Base-by-base conservation (phyloP, 768 basidiomycete genomes). In the Boletus vermiculosoides region DNA sequence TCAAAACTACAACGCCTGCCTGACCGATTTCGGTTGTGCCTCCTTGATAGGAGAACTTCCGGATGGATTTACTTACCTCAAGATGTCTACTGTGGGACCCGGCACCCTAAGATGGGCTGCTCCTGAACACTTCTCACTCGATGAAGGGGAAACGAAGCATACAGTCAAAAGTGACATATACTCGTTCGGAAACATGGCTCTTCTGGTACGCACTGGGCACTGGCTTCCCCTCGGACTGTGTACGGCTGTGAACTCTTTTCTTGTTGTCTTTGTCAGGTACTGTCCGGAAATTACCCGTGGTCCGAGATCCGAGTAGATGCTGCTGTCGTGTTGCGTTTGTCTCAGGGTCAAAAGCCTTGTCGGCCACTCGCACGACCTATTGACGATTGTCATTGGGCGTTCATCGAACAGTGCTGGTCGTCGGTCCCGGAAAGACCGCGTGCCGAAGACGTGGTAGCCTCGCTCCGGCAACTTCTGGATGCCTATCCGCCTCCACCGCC, bases 91-190 rank as follows among this genome's bases (percentile, higher is more conserved):
- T n/a, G 5, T 34, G 23, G 37, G 58, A 23, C 55, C 45, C 0
- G 58, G 58, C 8, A 58, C 58, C 10, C 16, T 59, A 16, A 39
- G 58, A 34, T 58, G 56, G 58, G 49, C 49, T 23, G 58, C 58
- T 18, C 58, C 50, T 0, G 56, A 59, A 37, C 45, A 52, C 28
- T 51, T 59, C 41, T 59, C 54, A 10, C 4, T 48, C 13, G 16
- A 55, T 5, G 39, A 39, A 41, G 54, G 42, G 0, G 31, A 56
- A 3, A 11, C 41, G 5, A 48, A 42, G 33, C 33, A 20, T 16
- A 59, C 45, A 4, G 47, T 48, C 22, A 50, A 57, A 12, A 58
- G 46, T 7, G 57, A 56, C 30, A 58, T 58, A 4, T 58, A 58
- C 30, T 58, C 55, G n/a, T 57, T 57, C 20, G 57, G 57, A n/a